A percentile compares a stretch with the other conserved stretches of the same genome.
Evolutionary conservation across 2,329 filamentous ascomycete genomes (phyloP).

Genomic region (Parascedosporium putredinis): DNA sequence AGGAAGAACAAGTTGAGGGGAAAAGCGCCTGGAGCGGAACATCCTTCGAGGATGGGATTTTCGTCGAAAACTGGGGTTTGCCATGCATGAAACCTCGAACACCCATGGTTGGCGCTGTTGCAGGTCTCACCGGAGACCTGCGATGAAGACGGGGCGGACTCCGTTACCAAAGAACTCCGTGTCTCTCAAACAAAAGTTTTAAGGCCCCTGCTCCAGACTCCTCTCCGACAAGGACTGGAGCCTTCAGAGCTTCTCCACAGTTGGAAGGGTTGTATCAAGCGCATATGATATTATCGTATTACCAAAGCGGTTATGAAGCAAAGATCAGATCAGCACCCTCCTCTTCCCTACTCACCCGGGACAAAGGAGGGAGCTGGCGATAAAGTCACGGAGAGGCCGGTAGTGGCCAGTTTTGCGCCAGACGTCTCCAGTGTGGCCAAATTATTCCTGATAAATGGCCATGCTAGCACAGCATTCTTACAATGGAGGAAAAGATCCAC

Average conservation of each 20-base stretch:
- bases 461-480: no score
- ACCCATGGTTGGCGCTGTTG: slow-evolving; percentile 2
- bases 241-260: not conserved
- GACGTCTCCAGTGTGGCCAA: no score
- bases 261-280: not conserved
- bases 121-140: slow-evolving; percentile 5
- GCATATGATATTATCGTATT: not conserved
- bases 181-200: not conserved
- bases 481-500: no score
- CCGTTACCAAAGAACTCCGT: slow-evolving; percentile 1
- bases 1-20: not conserved
- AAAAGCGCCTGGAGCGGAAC: not conserved
- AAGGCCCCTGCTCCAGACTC: not conserved
- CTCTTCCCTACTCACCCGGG: no score
- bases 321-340: no score
- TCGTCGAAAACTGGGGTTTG: not conserved
- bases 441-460: no score
- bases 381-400: no score
- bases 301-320: not conserved
- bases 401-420: no score
- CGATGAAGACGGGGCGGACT: not conserved
- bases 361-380: no score
- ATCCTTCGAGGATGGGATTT: not conserved
- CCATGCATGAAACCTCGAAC: slow-evolving; percentile 7
- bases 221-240: not conserved